Conservation (phyloP, 371 early-diverging fungal species). For the Syncephalastrum sp. region DNA sequence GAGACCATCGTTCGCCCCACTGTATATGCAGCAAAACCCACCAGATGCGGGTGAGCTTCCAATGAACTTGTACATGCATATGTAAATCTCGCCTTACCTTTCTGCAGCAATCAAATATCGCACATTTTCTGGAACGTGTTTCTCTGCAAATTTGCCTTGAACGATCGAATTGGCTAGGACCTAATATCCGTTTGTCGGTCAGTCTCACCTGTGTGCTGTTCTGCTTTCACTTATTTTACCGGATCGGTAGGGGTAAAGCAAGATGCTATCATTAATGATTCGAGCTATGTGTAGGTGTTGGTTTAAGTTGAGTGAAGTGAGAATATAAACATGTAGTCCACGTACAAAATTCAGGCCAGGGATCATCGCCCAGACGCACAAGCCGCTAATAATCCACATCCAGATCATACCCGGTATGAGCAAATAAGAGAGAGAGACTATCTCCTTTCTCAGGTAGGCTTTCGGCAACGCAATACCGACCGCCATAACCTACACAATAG, state of each 20-base stretch:
- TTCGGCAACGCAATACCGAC: constrained; percentile 65
- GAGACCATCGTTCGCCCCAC: constrained; percentile 82
- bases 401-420: constrained; percentile 77
- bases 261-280: constrained; percentile 42
- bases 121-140: constrained; percentile 80
- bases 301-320: not conserved
- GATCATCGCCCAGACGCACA: constrained; percentile 33
- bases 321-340: not conserved
- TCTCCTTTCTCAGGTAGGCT: constrained; percentile 61
- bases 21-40: constrained; percentile 6
- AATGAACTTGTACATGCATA: not conserved
- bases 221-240: constrained; percentile 57
- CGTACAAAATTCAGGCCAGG: constrained; percentile 38
- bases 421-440: constrained; percentile 59
- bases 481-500: constrained; percentile 66
- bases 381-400: constrained; percentile 56
- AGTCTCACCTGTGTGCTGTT: not conserved
- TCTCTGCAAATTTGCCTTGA: constrained; percentile 92
- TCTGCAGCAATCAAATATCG: constrained; percentile 87
- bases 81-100: constrained; percentile 26
- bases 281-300: constrained; percentile 22
- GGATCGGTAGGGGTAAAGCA: constrained; percentile 54
- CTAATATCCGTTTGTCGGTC: constrained; percentile 7
- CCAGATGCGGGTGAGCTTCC: not conserved
- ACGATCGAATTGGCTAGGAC: constrained; percentile 90